Evolutionary conservation across 352 stramenopile species (phyloP).

Genomic region (Globisporangium recalcitrans): DNA sequence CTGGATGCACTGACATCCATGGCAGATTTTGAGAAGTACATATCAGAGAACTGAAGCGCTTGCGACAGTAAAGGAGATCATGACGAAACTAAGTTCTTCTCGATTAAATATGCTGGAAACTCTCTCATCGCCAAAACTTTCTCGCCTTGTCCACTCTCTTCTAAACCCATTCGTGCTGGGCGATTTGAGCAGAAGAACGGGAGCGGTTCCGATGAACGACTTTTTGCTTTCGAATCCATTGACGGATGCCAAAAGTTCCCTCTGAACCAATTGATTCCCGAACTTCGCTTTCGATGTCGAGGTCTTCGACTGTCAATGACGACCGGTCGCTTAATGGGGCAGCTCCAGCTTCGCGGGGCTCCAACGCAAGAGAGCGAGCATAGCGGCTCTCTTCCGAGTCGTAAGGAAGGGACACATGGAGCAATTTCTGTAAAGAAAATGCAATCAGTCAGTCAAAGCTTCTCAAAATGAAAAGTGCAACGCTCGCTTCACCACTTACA

Average conservation of each 20-base stretch:
- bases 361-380: slow-evolving; percentile 59
- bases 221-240: slow-evolving; percentile 83
- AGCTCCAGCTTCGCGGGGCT: slow-evolving; percentile 67
- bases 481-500: slow-evolving; percentile 27
- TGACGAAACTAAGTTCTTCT: background rate
- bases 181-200: slow-evolving; percentile 40
- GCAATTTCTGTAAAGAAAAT: slow-evolving; percentile 35
- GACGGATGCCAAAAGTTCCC: slow-evolving; percentile 71
- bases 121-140: background rate
- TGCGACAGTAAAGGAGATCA: background rate
- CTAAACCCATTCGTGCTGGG: slow-evolving; percentile 74
- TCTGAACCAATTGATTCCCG: slow-evolving; percentile 69
- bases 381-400: slow-evolving; percentile 76
- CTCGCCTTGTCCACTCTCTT: background rate
- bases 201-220: slow-evolving; percentile 76
- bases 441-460: background rate
- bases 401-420: slow-evolving; percentile 68
- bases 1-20: slow-evolving; percentile 22
- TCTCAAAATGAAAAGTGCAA: background rate
- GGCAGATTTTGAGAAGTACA: slow-evolving; percentile 47
- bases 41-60: slow-evolving; percentile 32
- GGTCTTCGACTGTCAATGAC: slow-evolving; percentile 41
- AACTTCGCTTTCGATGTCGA: slow-evolving; percentile 78
- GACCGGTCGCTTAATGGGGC: slow-evolving; percentile 52
- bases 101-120: slow-evolving; percentile 11